Evolutionary conservation across 2,329 filamentous ascomycete species (phyloP), one percentile per base, ranked within the genome.

Genomic region (Epichloe amarillans): DNA sequence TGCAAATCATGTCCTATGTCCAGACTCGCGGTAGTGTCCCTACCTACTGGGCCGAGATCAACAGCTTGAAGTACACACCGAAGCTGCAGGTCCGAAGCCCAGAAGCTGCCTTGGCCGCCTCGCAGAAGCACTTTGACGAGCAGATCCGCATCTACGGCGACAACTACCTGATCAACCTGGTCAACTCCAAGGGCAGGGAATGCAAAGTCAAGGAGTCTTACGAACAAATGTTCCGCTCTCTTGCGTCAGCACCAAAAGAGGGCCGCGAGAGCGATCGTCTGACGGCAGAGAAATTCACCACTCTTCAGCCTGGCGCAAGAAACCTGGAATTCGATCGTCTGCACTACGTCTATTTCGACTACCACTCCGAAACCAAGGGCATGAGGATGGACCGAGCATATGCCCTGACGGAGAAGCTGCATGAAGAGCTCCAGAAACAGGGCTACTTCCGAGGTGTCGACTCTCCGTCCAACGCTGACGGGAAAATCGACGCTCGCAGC

Each of bases 341-440:
- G 43, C 91, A 98, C 70, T 98, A 98, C 67, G 71, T 97, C 60
- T 98, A 97, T 72, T 98, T 98, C 64, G 93, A 98, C 70, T 98
- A 94, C 67, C 94, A 98, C 72, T 89, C 84, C 62, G 93, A 98
- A 70, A 98, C 94, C 47, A 96, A 96, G 69, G 91, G 91, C 38
- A 76, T 96, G 61, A 83, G 86, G 62, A 95, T 93, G 86, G 84
- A 98, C 66, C 87, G 90, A 46, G 90, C 91, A 0, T 83, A 91
- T 66, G 75, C 94, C 41, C 77, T 98, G 21, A 75, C 98, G 53
- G 86, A 96, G 58, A 83, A 85, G 62, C 74, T 98, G 49, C 79
- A 82, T 48, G 82, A 87, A 43, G 85, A 84, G 10, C 73, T 98
- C 6, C 71, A 83, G 17, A 79, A 82, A 40, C 89, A 95, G 59